A percentile compares a stretch with the other conserved stretches of the same genome.
These are phyloP conservation scores for Spiraea crenata DNA, from an alignment of 331 rosid genomes.

Conservation along the genomic window DNA sequence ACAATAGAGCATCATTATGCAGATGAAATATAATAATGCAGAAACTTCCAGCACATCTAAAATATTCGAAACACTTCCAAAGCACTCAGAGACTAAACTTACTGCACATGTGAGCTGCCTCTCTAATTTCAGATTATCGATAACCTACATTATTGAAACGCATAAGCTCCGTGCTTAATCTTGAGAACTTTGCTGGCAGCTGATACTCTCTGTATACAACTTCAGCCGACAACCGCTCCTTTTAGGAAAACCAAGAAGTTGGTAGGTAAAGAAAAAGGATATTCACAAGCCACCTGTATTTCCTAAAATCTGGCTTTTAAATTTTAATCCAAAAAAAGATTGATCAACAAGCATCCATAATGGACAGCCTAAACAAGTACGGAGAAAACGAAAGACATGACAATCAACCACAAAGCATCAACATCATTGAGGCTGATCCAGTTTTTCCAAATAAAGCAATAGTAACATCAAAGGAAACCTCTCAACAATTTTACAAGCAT, in stretches of 20 bases:
- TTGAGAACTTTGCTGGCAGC: neutral
- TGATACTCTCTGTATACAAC: neutral
- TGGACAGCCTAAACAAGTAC: neutral
- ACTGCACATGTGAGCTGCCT: neutral
- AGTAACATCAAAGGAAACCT: neutral
- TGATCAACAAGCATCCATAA: neutral
- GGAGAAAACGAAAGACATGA: neutral
- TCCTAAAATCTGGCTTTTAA: neutral
- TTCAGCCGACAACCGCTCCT: neutral
- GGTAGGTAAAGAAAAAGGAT: neutral
- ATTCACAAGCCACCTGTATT: slow-evolving; percentile 12
- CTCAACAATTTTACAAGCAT: neutral
- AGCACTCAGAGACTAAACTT: neutral
- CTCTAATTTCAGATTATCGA: neutral
- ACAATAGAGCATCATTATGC: neutral
- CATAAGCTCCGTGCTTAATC: neutral
- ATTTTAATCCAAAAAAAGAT: neutral
- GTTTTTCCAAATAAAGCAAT: neutral
- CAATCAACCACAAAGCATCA: slow-evolving; percentile 2
- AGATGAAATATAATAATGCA: slow-evolving; percentile 6
- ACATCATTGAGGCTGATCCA: neutral
- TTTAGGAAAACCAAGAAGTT: neutral
- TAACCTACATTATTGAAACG: neutral
- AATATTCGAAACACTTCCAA: neutral
- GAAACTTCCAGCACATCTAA: neutral